Percentiles rank a stretch among this genome's conserved stretches.
These are phyloP conservation scores for Didymella glomerata DNA, from an alignment of 2,329 filamentous ascomycete genomes.

Conservation along the genomic window DNA sequence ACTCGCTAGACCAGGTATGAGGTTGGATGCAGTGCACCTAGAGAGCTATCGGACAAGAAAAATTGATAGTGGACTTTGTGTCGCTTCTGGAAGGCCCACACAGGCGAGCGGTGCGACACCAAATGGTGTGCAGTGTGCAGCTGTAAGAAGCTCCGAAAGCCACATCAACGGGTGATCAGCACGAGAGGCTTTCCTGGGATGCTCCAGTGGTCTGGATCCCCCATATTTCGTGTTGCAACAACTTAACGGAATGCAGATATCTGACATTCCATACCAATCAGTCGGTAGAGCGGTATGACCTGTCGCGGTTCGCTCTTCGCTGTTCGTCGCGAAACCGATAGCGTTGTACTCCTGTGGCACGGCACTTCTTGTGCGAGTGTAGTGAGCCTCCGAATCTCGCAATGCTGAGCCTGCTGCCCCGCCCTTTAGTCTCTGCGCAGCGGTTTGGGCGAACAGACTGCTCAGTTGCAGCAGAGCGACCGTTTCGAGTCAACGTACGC, in stretches of 20 bases:
- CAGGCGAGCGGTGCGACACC: conserved; percentile 27
- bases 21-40: conserved; percentile 8
- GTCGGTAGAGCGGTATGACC: conserved; percentile 27
- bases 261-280: conserved; percentile 28
- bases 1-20: conserved; percentile 32
- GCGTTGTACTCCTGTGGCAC: conserved; percentile 35
- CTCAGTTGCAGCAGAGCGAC: conserved; percentile 1
- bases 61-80: conserved; percentile 2
- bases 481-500: conserved; percentile 17
- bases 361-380: conserved; percentile 20
- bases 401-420: conserved; percentile 1
- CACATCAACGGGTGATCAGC: conserved; percentile 50
- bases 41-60: conserved; percentile 4
- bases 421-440: neutral
- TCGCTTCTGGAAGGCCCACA: conserved; percentile 41
- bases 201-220: conserved; percentile 43
- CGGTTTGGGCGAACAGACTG: conserved; percentile 10
- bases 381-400: conserved; percentile 13
- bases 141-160: conserved; percentile 43
- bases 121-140: conserved; percentile 28
- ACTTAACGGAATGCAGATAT: conserved; percentile 21
- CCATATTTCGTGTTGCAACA: conserved; percentile 24
- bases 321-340: conserved; percentile 34
- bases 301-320: conserved; percentile 32
- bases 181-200: conserved; percentile 30